Evolutionary conservation across 768 basidiomycete species (phyloP).

Genomic region (Hericium coralloides): DNA sequence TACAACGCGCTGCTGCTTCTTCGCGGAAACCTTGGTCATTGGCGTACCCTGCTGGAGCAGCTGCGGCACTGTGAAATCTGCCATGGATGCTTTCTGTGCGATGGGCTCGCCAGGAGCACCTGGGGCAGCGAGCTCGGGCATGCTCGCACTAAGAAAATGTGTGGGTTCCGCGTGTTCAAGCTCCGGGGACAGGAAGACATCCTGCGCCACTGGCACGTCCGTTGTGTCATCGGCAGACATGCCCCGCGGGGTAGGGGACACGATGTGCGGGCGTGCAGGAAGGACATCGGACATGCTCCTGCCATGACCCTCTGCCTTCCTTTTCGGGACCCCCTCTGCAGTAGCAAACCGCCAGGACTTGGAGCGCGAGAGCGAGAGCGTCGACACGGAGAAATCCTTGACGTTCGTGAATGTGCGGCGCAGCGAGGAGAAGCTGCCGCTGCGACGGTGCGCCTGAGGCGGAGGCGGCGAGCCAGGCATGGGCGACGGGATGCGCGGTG

Average conservation of each 20-base stretch:
- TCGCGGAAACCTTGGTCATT: conserved; percentile 79
- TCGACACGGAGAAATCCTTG: conserved; percentile 4
- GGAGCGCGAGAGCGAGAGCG: conserved; percentile 2
- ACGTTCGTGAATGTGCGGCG: neutral
- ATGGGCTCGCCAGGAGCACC: neutral
- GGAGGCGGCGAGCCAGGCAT: neutral
- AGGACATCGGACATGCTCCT: conserved; percentile 6
- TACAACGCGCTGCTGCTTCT: conserved; percentile 60
- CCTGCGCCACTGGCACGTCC: neutral
- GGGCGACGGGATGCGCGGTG: neutral
- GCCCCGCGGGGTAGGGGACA: neutral
- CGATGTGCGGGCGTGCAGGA: neutral
- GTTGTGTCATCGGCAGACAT: neutral
- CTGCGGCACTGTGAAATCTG: conserved; percentile 45
- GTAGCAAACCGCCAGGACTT: neutral
- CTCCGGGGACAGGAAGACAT: neutral
- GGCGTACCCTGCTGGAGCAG: conserved; percentile 53
- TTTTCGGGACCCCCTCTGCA: neutral
- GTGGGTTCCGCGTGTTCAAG: neutral
- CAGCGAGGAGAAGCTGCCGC: neutral
- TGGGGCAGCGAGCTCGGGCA: neutral
- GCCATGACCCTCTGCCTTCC: conserved; percentile 4
- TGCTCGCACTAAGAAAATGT: neutral
- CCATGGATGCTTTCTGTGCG: neutral
- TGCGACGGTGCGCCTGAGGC: neutral